Percentiles rank a stretch among this genome's conserved stretches.
Conservation (phyloP, 106 monocot species). For the Cymbidium sinense region DNA sequence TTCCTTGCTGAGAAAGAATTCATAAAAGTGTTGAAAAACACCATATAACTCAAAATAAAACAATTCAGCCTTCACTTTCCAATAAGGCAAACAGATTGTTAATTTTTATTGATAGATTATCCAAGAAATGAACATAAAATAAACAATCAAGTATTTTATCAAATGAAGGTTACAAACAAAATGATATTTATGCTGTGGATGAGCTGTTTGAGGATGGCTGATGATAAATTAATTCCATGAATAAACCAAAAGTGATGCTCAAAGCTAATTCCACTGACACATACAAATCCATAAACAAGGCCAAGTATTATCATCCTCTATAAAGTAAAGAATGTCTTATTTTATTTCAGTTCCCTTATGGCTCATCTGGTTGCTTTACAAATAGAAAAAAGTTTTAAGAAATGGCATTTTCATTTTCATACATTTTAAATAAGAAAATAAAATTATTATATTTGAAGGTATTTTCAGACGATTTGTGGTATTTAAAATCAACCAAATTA, state of each 20-base stretch:
- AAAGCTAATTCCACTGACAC: neutral
- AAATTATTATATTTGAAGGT: too few species aligned
- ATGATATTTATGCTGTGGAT: neutral
- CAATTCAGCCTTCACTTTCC: neutral
- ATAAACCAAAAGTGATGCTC: neutral
- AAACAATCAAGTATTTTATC: neutral
- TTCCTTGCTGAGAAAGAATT: neutral
- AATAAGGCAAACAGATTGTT: neutral
- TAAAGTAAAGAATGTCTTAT: too few species aligned
- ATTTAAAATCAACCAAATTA: too few species aligned
- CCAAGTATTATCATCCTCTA: too few species aligned
- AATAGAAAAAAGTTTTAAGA: too few species aligned
- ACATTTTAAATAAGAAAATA: too few species aligned
- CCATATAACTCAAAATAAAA: neutral
- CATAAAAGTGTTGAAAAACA: neutral
- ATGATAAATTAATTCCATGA: neutral
- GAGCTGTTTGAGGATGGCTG: neutral
- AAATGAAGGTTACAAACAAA: neutral
- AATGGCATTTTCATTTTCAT: too few species aligned
- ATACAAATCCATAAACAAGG: too few species aligned
- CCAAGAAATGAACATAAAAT: neutral
- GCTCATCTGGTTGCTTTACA: too few species aligned
- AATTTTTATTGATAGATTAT: neutral
- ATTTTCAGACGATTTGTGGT: too few species aligned
- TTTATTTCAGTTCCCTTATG: too few species aligned